Evolutionary conservation across 352 stramenopile genomes (phyloP).

Genomic region (Phytophthora palmivora): DNA sequence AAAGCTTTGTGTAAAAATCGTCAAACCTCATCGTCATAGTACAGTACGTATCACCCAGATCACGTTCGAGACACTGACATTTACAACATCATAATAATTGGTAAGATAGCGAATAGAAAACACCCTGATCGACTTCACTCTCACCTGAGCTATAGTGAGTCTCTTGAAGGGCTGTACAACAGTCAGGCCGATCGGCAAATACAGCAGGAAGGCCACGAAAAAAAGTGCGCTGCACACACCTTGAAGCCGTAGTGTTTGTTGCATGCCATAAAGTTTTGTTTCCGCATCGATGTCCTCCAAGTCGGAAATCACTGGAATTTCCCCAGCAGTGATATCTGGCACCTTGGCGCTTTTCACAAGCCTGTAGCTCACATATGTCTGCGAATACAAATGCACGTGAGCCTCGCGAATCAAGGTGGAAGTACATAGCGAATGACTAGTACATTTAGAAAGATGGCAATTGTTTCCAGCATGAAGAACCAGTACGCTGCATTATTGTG

Average conservation of each 20-base stretch:
- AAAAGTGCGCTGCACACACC: constrained; percentile 44
- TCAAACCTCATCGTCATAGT: constrained; percentile 40
- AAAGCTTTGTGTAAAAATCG: constrained; percentile 45
- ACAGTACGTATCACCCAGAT: constrained; percentile 50
- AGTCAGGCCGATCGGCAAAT: constrained; percentile 61
- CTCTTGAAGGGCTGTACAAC: constrained; percentile 48
- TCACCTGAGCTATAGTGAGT: constrained; percentile 52
- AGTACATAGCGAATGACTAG: background rate
- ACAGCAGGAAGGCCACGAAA: constrained; percentile 69
- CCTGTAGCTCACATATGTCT: constrained; percentile 46
- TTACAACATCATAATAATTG: background rate
- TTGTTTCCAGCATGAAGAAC: constrained; percentile 72
- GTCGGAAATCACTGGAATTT: constrained; percentile 22
- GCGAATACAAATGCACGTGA: background rate
- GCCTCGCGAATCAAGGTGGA: too few relatives aligned
- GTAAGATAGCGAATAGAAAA: background rate
- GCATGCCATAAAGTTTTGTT: constrained; percentile 29
- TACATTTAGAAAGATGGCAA: constrained; percentile 71
- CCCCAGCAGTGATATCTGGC: constrained; percentile 12
- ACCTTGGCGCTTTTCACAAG: constrained; percentile 29
- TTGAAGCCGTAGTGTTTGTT: constrained; percentile 40
- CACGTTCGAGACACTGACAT: constrained; percentile 31
- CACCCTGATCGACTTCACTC: background rate
- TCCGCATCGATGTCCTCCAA: constrained; percentile 24
- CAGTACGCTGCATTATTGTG: constrained; percentile 72